A percentile compares a stretch with the other conserved stretches of the same genome.
Evolutionary conservation across 768 basidiomycete species (phyloP).

Genomic region (Mrakia hoshinonis): DNA sequence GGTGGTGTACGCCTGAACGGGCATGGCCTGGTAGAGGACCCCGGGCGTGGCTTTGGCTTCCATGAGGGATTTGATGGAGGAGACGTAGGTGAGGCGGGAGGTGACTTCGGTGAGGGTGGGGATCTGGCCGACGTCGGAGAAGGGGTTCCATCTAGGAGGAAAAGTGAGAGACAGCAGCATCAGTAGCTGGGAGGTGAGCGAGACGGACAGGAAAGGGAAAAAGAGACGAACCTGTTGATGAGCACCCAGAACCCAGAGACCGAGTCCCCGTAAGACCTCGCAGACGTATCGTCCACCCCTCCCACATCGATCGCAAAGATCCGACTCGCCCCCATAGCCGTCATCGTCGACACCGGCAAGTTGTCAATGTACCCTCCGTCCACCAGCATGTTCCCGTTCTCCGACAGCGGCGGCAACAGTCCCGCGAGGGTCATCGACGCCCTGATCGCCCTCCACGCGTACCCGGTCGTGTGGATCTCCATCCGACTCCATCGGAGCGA

Average conservation of each 20-base stretch:
- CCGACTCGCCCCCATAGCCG: constrained; percentile 76
- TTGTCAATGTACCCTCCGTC: constrained; percentile 60
- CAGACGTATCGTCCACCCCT: constrained; percentile 91
- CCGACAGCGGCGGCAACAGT: constrained; percentile 84
- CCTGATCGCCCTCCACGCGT: constrained; percentile 75
- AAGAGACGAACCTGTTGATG: constrained; percentile 60
- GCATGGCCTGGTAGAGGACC: constrained; percentile 88
- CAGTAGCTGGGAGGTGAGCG: too few relatives aligned
- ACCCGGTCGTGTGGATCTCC: constrained; percentile 97
- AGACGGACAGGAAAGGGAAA: background rate
- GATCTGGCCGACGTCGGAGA: constrained; percentile 51
- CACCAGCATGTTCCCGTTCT: constrained; percentile 62
- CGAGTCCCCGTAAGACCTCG: constrained; percentile 86
- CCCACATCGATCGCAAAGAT: constrained; percentile 85
- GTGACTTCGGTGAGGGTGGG: constrained; percentile 91
- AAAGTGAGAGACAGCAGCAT: background rate
- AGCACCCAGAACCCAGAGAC: constrained; percentile 95
- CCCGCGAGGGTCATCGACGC: constrained; percentile 98
- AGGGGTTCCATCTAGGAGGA: constrained; percentile 38
- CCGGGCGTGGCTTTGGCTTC: constrained; percentile 86
- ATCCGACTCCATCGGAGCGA: constrained; percentile 92
- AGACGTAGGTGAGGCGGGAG: constrained; percentile 88
- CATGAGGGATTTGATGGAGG: constrained; percentile 86
- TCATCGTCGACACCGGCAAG: constrained; percentile 85
- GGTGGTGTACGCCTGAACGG: constrained; percentile 74